Base-by-base conservation (phyloP, 768 basidiomycete species). In the Leucocoprinus leucothites region DNA sequence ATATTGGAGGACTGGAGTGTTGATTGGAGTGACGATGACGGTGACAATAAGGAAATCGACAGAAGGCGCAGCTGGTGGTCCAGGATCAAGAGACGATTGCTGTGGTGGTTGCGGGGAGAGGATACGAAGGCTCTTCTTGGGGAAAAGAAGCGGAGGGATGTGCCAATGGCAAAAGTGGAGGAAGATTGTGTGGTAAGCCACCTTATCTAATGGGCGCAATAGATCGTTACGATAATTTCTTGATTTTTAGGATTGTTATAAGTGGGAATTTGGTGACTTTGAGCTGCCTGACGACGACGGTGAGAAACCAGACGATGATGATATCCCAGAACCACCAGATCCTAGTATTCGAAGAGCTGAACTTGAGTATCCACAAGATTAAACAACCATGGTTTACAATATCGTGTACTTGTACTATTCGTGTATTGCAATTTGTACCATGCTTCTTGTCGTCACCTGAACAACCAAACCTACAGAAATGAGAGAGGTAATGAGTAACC, bases 261-360 rank as follows among this genome's bases (percentile, higher is more conserved):
- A 86, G 62, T 90, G 89, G 89, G 82, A 87, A 56, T 91, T 89
- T 64, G 76, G 77, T 40, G 64, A 74, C 24, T 79, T 73, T 59
- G 69, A 74, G 48, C 64, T 42, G 3, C 47, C 47, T 9, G 48
- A 36, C n/a, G 54, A 34, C 8, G 54, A 35, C 1, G 47, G 22
- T 21, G 41, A 21, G 11, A 45, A 14, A 1, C 26, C 11, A 1
- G 54, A 49, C 1, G 45, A 41, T 13, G 54, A 56, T 24, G 31
- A 49, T 48, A 47, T 48, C 24, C 47, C 47, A 7, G 54, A 49
- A n/a, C 40, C 54, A 22, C 54, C 41, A 13, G 48, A 48, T 18
- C 46, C 35, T 41, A 38, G 19, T 34, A 13, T 13, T 34, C 31
- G 31, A 6, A 13, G 31, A 34, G 31, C 31, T 34, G 6, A 34